Conservation (phyloP, 352 stramenopile genomes). For the Pythium aristosporum region DNA sequence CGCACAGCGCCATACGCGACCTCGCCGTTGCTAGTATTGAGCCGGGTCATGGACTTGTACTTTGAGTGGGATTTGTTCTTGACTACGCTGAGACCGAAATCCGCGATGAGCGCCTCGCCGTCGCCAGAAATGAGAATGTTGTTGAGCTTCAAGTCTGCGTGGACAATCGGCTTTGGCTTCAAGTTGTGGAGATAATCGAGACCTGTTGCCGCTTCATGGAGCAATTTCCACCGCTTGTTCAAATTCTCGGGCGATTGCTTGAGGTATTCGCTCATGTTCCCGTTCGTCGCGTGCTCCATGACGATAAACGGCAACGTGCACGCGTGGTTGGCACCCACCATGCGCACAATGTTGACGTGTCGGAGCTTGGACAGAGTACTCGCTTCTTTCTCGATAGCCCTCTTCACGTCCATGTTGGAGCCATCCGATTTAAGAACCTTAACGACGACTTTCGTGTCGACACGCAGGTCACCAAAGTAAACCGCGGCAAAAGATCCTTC, state of each 20-base stretch:
- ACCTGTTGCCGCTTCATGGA: constrained; percentile 9
- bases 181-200: constrained; percentile 6
- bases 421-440: not conserved
- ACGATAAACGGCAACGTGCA: constrained; percentile 23
- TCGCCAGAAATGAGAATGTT: constrained; percentile 20
- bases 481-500: not conserved
- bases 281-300: constrained; percentile 28
- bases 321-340: constrained; percentile 45
- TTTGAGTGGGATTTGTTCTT: constrained; percentile 1
- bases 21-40: not conserved
- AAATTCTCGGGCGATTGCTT: not conserved
- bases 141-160: constrained; percentile 21
- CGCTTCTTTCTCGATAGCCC: not conserved
- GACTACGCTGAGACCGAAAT: constrained; percentile 24
- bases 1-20: constrained; percentile 3
- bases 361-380: constrained; percentile 81
- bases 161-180: constrained; percentile 2
- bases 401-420: not conserved
- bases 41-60: not conserved
- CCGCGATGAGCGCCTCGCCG: constrained; percentile 15
- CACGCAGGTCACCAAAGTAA: not conserved
- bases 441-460: not conserved
- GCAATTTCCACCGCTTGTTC: constrained; percentile 26
- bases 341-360: constrained; percentile 85
- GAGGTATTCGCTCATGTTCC: constrained; percentile 31